phyloP scores from a whole-genome alignment of 1,284 basidiomycete species.

The Ustilago bromivora region DNA sequence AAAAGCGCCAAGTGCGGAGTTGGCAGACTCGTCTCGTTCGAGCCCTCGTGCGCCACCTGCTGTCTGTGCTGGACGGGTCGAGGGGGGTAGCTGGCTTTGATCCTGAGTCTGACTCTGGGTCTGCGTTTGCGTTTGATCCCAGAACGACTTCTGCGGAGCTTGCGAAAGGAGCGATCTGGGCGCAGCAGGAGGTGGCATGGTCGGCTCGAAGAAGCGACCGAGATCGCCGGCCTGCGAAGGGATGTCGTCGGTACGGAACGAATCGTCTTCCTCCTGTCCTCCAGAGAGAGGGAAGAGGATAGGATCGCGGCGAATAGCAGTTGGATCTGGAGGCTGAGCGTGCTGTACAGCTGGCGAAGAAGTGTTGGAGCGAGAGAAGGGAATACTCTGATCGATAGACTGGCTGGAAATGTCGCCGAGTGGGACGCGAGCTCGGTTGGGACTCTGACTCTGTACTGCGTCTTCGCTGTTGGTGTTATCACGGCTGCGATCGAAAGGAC shows the following conservation, averaged over 20 bases:
- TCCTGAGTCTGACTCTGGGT: constrained; percentile 29
- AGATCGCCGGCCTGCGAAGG: constrained; percentile 49
- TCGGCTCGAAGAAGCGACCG: constrained; percentile 56
- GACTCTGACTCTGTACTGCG: constrained; percentile 14
- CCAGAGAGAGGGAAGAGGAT: constrained; percentile 19
- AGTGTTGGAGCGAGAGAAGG: constrained; percentile 33
- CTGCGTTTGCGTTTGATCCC: constrained; percentile 37
- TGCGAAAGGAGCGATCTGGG: constrained; percentile 9
- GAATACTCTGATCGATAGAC: constrained; percentile 37
- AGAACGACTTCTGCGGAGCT: constrained; percentile 29
- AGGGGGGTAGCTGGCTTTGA: constrained; percentile 20
- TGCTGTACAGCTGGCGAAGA: constrained; percentile 34
- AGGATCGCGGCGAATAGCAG: constrained; percentile 20
- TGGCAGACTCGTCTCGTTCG: constrained; percentile 39
- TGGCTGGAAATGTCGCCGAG: constrained; percentile 48
- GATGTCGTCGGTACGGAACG: constrained; percentile 52
- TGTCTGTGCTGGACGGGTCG: constrained; percentile 14
- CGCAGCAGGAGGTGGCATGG: constrained; percentile 29
- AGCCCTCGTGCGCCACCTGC: constrained; percentile 7
- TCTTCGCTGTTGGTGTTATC: constrained; percentile 5
- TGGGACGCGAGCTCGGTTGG: constrained; percentile 20
- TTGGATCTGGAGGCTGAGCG: constrained; percentile 13
- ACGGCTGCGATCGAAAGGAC: constrained; percentile 32
- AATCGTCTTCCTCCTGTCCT: constrained; percentile 40
- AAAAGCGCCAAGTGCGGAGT: constrained; percentile 63